These are phyloP conservation scores for Solanum etuberosum DNA, from an alignment of 257 asterid species.

Conservation along the genomic window DNA sequence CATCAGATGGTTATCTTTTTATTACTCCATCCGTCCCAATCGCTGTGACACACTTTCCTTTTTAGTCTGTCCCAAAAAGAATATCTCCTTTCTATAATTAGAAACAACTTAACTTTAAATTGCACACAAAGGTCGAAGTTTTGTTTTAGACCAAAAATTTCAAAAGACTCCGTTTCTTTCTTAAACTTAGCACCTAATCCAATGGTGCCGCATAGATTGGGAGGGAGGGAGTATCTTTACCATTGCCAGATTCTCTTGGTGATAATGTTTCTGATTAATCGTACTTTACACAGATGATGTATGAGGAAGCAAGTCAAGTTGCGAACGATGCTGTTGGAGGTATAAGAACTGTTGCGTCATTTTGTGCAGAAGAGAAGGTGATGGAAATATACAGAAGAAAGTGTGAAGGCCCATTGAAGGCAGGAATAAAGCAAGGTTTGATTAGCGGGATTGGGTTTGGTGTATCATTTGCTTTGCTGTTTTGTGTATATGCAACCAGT, in stretches of 20 bases:
- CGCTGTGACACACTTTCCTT: not conserved
- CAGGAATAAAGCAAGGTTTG: not conserved
- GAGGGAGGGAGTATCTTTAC: not conserved
- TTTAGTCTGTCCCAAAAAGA: not conserved
- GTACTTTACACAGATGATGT: not conserved
- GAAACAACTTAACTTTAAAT: not conserved
- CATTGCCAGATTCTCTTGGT: not conserved
- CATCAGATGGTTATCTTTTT: not conserved
- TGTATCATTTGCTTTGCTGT: conserved; percentile 45
- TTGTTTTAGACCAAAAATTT: not conserved
- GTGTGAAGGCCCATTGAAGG: not conserved
- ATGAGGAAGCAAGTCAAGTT: conserved; percentile 2
- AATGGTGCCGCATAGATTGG: not conserved
- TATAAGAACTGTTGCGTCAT: conserved; percentile 1
- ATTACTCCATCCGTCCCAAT: not conserved
- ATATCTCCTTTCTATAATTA: not conserved
- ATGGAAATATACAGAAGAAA: not conserved
- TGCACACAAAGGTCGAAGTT: not conserved
- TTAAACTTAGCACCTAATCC: not conserved
- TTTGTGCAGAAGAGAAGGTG: conserved; percentile 4
- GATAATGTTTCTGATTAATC: not conserved
- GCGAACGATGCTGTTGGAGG: conserved; percentile 1
- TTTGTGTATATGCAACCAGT: conserved; percentile 65
- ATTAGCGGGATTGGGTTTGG: conserved; percentile 49
- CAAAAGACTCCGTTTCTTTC: not conserved